Base-by-base conservation (phyloP, 2,329 filamentous ascomycete genomes). In the Lizonia empirigonia region DNA sequence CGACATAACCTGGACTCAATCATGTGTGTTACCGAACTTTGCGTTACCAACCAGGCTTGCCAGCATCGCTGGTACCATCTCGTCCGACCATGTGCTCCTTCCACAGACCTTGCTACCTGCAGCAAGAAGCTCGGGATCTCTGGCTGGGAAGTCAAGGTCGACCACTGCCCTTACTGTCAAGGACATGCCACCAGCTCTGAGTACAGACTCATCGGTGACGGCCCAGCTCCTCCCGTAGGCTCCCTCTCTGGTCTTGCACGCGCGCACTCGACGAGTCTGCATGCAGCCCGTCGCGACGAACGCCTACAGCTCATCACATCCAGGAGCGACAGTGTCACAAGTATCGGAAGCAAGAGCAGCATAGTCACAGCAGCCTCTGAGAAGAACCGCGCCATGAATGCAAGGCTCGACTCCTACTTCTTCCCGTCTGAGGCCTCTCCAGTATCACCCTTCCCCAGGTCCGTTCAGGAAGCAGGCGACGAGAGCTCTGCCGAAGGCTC, bases 11-110 rank as follows among this genome's bases (percentile, higher is more conserved):
- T 66, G 20, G 29, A 47, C 35, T 47, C 41, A 42, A 71, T 35
- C 59, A 80, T 80, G 78, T 80, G 78, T 58, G 67, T 80, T 64
- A 77, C 77, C 55, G 76, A 78, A 56, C 72, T 80, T 35, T 78
- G 79, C 67, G 75, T 79, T 50, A 76, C 76, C 41, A 71, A 73
- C 7, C 71, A 76, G 44, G 65, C 74, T 34, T 80, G 78, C 72
- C 67, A 71, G 46, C 78, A 80, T 57, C 74, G 78, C 53, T 80
- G 78, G 78, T 80, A 79, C 67, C 73, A 77, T 51, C 73, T 80
- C 22, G 66, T 75, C 26, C 70, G 72, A 29, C 65, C 76, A 35
- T 80, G 78, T 69, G 65, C 64, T 22, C 70, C 74, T 2, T 68
- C 69, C 38, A 72, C 68, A 61, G 76, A 80, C 58, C 75, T 80